Base-by-base conservation (phyloP, 2,329 filamentous ascomycete species). In the Alternaria dauci region DNA sequence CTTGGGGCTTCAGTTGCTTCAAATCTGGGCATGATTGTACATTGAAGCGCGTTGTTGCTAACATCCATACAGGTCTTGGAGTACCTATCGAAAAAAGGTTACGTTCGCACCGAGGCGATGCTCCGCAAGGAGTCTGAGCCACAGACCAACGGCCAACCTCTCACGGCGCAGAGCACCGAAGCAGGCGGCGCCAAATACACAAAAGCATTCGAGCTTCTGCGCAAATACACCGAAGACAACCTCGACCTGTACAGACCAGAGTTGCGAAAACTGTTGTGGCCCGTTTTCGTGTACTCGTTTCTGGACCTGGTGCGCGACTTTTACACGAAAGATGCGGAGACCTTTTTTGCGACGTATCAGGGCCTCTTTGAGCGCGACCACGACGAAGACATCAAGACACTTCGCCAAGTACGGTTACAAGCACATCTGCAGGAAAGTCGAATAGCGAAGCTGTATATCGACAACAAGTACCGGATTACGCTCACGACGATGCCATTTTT, bases 1-100 rank as follows among this genome's bases (percentile, higher is more conserved):
- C 39, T 28, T 8, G 39, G 18, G 54, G 43, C 20, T n/a, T 43
- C 18, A 11, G 26, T 53, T 53, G 20, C 47, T 36, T 50, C 20
- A 26, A 43, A 43, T 16, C 20, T 44, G 14, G 11, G 25, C 23
- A 32, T 23, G 32, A 32, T 16, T 36, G n/a, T 38, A 30, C 47
- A 12, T 23, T 30, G 12, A 7, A 28, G 42, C 5, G 28, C 20
- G 18, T 32, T 3, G 8, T 28, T 60, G 47, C 61, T 71, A 36
- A 69, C 54, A 14, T 14, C 2, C 12, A 23, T 25, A 9, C 72
- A 91, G 89, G 89, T 99, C 4, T 94, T 97, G 8, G 95, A 99
- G 71, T 99, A 99, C 78, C 85, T 99, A 1, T 88, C 93, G 2
- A 99, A 99, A 78, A 94, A 97, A 68, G 95, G 95, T 0, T 99